Base-by-base conservation (phyloP, 805 yeast genomes). In the Zygosaccharomyces pseudorouxii region DNA sequence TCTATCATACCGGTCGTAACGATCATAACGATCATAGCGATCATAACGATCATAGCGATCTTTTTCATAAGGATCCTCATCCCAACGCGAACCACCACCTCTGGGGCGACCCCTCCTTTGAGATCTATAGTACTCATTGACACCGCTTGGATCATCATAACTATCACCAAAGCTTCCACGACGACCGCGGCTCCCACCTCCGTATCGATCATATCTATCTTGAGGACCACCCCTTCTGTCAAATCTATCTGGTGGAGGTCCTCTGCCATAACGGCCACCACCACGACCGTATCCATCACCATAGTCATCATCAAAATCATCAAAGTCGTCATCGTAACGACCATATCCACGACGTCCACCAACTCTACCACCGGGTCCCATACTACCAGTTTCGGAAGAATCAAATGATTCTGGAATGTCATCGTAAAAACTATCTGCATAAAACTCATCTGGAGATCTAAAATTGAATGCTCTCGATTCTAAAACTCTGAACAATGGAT, bases 381-480 rank as follows among this genome's bases (percentile, higher is more conserved):
- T 44, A 4, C 61, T 58, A 31, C 54, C 49, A 19, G 50, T 49
- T 19, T 68, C 71, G 27, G 68, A 70, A 31, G 72, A 70, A 29
- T 67, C 69, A 46, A 71, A 64, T 33, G 75, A 70, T 19, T 73
- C 73, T 5, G 80, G 75, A 9, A 77, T 73, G 39, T 82, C 81
- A 50, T 80, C 80, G 25, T 83, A 79, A 59, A 80, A 84, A 25
- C 72, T 75, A 50, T 82, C 59, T 16, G 81, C 37, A 86, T 93
- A 57, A 49, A 80, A 48, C 88, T 95, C 61, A 61, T 83, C 80
- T 53, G 83, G 86, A 6, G 55, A 38, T 62, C 78, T 73, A 64
- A 75, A 75, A 54, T 77, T 77, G 74, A 92, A 93, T 1, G 89
- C 96, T 56, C 90, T 78, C 27, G 93, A 81, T 55, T 89, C 92